A percentile compares a stretch with the other conserved stretches of the same genome.
Evolutionary conservation across 306 rosid species (phyloP).

Genomic region (Urtica urens): DNA sequence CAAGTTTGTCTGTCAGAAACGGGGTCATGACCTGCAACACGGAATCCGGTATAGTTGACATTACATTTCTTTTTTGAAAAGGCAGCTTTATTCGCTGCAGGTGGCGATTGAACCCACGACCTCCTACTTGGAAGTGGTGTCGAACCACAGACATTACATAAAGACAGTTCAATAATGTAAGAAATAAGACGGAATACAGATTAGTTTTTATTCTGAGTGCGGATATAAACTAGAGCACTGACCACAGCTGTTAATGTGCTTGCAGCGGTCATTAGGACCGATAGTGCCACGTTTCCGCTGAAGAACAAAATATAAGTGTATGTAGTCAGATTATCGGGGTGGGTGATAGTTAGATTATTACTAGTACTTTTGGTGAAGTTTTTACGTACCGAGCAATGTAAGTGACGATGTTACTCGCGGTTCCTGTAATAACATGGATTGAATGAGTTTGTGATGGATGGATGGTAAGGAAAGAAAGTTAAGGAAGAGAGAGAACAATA

Average conservation of each 20-base stretch:
- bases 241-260: slow-evolving; percentile 83
- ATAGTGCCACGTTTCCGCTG: slow-evolving; percentile 83
- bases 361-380: not conserved
- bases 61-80: no score
- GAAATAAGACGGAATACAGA: no score
- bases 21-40: slow-evolving; percentile 81
- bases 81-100: no score
- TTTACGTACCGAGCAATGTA: slow-evolving; percentile 71
- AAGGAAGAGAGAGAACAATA: not conserved
- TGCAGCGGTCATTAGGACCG: slow-evolving; percentile 79
- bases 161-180: no score
- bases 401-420: slow-evolving; percentile 81
- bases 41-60: not conserved
- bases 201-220: not conserved
- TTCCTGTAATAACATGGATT: slow-evolving; percentile 45
- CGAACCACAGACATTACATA: no score
- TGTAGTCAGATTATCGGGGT: slow-evolving; percentile 14
- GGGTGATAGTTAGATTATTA: not conserved
- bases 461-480: not conserved
- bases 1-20: slow-evolving; percentile 70
- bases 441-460: not conserved
- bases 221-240: slow-evolving; percentile 12
- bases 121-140: no score
- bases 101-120: no score
- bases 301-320: slow-evolving; percentile 19